Evolutionary conservation across 495 filamentous ascomycete genomes (phyloP).

Genomic region (Tuber umbilicatum): DNA sequence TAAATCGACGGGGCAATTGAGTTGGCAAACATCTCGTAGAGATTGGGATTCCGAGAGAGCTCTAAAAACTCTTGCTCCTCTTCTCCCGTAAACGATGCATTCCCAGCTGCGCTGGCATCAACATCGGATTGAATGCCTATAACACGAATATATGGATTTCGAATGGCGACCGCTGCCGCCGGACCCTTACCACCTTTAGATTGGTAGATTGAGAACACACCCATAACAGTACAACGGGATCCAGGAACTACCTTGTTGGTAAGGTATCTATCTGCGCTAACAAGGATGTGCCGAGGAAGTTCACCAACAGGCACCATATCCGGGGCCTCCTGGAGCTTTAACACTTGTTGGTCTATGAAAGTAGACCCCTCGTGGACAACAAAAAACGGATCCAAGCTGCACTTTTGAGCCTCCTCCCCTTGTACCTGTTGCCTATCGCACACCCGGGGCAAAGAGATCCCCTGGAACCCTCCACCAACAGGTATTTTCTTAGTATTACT

Average conservation of each 20-base stretch:
- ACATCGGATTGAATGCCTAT: conserved; percentile 86
- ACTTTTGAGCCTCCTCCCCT: conserved; percentile 51
- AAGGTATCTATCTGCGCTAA: conserved; percentile 91
- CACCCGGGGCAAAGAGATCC: conserved; percentile 69
- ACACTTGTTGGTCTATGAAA: conserved; percentile 96
- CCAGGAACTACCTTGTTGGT: conserved; percentile 95
- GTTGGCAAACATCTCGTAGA: conserved; percentile 81
- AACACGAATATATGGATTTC: conserved; percentile 92
- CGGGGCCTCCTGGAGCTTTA: conserved; percentile 97
- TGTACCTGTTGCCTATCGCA: conserved; percentile 54
- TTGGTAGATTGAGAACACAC: conserved; percentile 96
- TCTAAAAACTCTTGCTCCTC: conserved; percentile 98
- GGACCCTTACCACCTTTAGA: conserved; percentile 78
- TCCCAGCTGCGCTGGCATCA: conserved; percentile 83
- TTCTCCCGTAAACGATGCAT: conserved; percentile 79
- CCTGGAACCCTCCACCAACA: conserved; percentile 77
- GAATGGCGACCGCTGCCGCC: conserved; percentile 77
- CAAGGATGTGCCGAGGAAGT: conserved; percentile 85
- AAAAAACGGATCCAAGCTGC: conserved; percentile 91
- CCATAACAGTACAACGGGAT: conserved; percentile 89
- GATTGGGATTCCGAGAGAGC: conserved; percentile 79
- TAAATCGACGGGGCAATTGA: conserved; percentile 98
- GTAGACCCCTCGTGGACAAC: conserved; percentile 88
- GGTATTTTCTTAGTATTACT: conserved; percentile 62
- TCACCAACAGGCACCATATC: conserved; percentile 98